A percentile compares a stretch with the other conserved stretches of the same genome.
Conservation (phyloP, 768 basidiomycete genomes). For the Steccherinum ochraceum region DNA sequence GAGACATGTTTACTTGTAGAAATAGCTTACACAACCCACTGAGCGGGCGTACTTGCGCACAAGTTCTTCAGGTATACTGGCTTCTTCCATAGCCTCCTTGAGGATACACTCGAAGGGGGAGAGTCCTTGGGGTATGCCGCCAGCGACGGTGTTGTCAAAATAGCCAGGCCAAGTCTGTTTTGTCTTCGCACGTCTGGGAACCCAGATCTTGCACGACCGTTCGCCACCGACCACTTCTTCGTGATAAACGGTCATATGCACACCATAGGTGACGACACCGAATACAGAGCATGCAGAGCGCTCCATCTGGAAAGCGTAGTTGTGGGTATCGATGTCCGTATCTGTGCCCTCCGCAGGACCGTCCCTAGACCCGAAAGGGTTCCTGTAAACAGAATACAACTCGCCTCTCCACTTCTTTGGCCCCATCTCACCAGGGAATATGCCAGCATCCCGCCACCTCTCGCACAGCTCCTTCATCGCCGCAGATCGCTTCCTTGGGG, state of each 20-base stretch:
- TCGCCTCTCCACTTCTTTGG: constrained; percentile 82
- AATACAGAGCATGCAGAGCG: constrained; percentile 85
- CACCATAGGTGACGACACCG: constrained; percentile 86
- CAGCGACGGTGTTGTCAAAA: constrained; percentile 89
- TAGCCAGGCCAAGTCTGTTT: constrained; percentile 90
- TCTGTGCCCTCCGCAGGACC: constrained; percentile 17
- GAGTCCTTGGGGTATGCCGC: constrained; percentile 84
- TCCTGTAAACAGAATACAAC: constrained; percentile 69
- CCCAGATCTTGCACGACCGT: constrained; percentile 60
- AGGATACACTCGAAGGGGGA: constrained; percentile 65
- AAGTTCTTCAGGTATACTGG: constrained; percentile 65
- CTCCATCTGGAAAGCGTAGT: constrained; percentile 86
- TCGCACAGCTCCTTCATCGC: constrained; percentile 64
- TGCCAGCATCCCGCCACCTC: constrained; percentile 63
- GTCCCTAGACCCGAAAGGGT: constrained; percentile 60
- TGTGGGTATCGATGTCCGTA: constrained; percentile 30
- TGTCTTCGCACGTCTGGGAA: constrained; percentile 76
- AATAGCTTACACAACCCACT: constrained; percentile 77
- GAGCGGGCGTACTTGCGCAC: constrained; percentile 52
- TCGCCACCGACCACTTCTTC: constrained; percentile 33
- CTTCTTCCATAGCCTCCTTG: constrained; percentile 94
- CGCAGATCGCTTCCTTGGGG: constrained; percentile 50
- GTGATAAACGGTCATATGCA: constrained; percentile 80
- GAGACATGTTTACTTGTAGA: constrained; percentile 56
- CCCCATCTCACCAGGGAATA: constrained; percentile 62